phyloP scores from a whole-genome alignment of 371 early-diverging fungal genomes.

The Coemansia sp. region DNA sequence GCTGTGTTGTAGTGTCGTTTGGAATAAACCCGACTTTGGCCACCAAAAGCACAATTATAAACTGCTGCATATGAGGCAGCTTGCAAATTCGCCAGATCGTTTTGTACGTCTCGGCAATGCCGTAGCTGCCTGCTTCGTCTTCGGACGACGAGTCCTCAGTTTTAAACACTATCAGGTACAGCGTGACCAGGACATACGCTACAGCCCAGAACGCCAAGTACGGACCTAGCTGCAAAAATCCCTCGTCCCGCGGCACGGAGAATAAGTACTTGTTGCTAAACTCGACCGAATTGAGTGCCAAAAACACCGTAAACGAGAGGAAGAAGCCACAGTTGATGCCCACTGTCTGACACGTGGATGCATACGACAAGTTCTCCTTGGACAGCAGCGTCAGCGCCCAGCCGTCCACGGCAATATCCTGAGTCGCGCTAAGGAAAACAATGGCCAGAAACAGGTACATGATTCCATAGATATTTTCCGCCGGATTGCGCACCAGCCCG shows the following conservation, averaged over 20 bases:
- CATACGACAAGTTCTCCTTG: constrained; percentile 83
- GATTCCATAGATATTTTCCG: constrained; percentile 62
- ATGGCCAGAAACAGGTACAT: constrained; percentile 71
- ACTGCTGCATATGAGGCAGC: constrained; percentile 79
- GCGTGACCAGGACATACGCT: constrained; percentile 80
- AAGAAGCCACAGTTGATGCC: constrained; percentile 95
- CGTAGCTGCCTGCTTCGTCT: constrained; percentile 45
- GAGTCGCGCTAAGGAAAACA: constrained; percentile 94
- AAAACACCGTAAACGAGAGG: constrained; percentile 91
- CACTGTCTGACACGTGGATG: constrained; percentile 94
- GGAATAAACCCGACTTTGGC: constrained; percentile 93
- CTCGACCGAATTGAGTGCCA: constrained; percentile 90
- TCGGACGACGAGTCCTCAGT: constrained; percentile 56
- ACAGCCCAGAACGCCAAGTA: constrained; percentile 93
- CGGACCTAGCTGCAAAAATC: constrained; percentile 74
- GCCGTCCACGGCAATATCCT: constrained; percentile 97
- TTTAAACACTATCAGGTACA: constrained; percentile 77
- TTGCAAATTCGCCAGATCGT: constrained; percentile 73
- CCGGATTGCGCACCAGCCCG: constrained; percentile 60
- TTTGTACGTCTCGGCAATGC: constrained; percentile 54
- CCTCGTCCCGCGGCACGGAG: constrained; percentile 63
- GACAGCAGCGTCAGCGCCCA: constrained; percentile 93
- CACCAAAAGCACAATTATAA: constrained; percentile 76
- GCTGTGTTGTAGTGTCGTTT: constrained; percentile 88
- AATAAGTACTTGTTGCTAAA: constrained; percentile 93